phyloP scores from a whole-genome alignment of 1,139 yeast genomes.

The Kodamaea derodonti region DNA sequence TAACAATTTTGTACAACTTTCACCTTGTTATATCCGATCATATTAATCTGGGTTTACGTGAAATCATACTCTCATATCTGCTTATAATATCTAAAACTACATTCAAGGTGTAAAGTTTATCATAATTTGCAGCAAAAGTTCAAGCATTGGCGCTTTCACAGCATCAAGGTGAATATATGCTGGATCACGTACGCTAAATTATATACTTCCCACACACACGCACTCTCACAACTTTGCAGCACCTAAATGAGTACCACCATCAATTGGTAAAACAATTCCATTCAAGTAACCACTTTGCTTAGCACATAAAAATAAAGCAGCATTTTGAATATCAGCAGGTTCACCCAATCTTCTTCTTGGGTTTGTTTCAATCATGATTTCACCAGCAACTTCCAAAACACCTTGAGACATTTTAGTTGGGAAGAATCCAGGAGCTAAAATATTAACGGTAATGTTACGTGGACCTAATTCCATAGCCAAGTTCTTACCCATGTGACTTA shows the following conservation, averaged over 20 bases:
- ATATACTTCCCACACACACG: too few species aligned
- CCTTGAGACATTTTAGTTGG: conserved; percentile 77
- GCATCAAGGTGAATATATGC: too few species aligned
- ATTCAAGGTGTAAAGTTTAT: too few species aligned
- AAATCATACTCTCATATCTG: too few species aligned
- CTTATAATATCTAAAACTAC: too few species aligned
- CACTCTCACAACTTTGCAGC: conserved; percentile 8
- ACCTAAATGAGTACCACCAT: conserved; percentile 56
- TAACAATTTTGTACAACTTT: too few species aligned
- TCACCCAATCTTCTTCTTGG: conserved; percentile 66
- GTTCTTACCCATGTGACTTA: conserved; percentile 63
- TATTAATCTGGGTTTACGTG: too few species aligned
- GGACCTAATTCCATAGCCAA: conserved; percentile 65
- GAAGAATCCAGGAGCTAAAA: conserved; percentile 77
- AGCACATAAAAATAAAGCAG: conserved; percentile 58
- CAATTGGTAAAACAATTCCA: conserved; percentile 71
- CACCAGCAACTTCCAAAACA: conserved; percentile 53
- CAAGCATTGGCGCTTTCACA: too few species aligned
- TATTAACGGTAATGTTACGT: conserved; percentile 62
- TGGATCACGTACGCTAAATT: too few species aligned
- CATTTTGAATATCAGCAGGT: conserved; percentile 57
- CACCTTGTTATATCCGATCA: too few species aligned
- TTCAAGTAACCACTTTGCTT: conserved; percentile 60
- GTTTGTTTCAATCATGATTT: conserved; percentile 43
- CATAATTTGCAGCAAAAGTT: too few species aligned